phyloP scores from a whole-genome alignment of 106 monocot species.

The Allium sativum region DNA sequence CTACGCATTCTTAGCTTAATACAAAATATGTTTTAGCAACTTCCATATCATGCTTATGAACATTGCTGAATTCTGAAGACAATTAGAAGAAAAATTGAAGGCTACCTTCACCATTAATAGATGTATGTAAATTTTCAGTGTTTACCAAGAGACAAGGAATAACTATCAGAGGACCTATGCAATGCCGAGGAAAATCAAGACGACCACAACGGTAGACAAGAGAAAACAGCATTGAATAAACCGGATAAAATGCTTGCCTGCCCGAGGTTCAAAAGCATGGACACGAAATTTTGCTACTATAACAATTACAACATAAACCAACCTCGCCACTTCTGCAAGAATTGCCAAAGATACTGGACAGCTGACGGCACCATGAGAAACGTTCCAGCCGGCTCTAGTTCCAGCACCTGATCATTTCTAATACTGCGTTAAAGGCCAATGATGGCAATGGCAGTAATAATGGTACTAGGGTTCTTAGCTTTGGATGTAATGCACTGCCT shows the following conservation, averaged over 20 bases:
- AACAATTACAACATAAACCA: constrained; percentile 96
- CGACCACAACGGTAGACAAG: not conserved
- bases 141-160: not conserved
- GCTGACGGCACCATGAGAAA: constrained; percentile 84
- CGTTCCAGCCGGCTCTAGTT: constrained; percentile 74
- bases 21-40: no score
- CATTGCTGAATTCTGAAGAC: no score
- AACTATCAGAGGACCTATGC: not conserved
- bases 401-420: constrained; percentile 25
- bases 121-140: no score
- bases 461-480: no score
- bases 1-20: not conserved
- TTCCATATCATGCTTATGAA: no score
- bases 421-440: no score
- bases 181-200: constrained; percentile 1
- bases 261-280: constrained; percentile 64
- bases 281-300: constrained; percentile 95
- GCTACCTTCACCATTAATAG: no score
- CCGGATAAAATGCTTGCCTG: constrained; percentile 74
- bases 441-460: no score
- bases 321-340: constrained; percentile 89
- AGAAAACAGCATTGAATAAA: constrained; percentile 31
- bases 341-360: constrained; percentile 93
- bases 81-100: no score
- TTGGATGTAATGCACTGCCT: no score